These are phyloP conservation scores for Boletus mariae DNA, from an alignment of 1,284 basidiomycete species.

Conservation along the genomic window DNA sequence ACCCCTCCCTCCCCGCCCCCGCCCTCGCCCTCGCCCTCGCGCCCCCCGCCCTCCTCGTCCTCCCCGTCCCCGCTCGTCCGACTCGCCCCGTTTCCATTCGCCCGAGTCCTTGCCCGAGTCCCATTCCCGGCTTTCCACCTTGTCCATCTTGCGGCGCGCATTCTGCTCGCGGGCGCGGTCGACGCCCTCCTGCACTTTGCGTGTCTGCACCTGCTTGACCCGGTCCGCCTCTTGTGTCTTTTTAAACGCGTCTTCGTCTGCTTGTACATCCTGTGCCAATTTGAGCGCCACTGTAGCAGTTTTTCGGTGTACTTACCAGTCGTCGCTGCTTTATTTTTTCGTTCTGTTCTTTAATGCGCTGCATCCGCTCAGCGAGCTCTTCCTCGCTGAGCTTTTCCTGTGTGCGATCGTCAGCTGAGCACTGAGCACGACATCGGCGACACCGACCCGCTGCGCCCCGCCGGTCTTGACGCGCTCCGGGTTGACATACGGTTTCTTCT, in stretches of 20 bases:
- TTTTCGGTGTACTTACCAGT: constrained; percentile 42
- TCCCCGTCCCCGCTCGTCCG: constrained; percentile 18
- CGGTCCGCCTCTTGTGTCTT: constrained; percentile 62
- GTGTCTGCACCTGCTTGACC: constrained; percentile 48
- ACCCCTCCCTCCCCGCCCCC: too few relatives aligned
- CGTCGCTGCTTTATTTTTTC: constrained; percentile 78
- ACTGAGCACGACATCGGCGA: not conserved
- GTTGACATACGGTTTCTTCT: constrained; percentile 68
- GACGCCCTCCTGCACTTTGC: constrained; percentile 63
- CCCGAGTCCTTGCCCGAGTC: constrained; percentile 66
- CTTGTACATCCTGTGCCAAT: constrained; percentile 58
- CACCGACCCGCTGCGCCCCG: constrained; percentile 61
- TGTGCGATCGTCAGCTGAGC: constrained; percentile 13
- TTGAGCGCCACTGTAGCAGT: constrained; percentile 3
- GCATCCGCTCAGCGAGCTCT: constrained; percentile 69
- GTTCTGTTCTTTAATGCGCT: constrained; percentile 70
- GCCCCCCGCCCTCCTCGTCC: constrained; percentile 31
- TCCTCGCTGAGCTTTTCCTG: constrained; percentile 75
- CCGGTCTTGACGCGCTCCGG: constrained; percentile 76
- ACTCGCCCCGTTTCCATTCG: constrained; percentile 39
- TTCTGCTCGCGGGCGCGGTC: constrained; percentile 70
- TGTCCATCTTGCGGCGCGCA: constrained; percentile 75
- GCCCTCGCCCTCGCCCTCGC: constrained; percentile 34
- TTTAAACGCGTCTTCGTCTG: constrained; percentile 73
- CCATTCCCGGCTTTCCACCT: constrained; percentile 74